Conservation (phyloP, 305 asterid species). For the Nicotiana rustica region DNA sequence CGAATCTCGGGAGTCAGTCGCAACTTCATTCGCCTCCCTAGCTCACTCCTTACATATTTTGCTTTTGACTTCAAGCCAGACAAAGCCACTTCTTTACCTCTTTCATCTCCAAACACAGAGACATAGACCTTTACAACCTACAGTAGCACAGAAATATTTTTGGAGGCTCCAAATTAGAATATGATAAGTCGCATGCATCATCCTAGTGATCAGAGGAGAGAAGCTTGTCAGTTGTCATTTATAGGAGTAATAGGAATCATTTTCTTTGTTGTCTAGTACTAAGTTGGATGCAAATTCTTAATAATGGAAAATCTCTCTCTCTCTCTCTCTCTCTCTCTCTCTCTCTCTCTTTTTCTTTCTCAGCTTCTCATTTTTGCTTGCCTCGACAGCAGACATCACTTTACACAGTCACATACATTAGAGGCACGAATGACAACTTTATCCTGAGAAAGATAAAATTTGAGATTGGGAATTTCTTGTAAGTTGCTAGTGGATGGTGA, state of each 20-base stretch:
- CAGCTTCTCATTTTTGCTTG: neutral
- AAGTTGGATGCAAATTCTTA: neutral
- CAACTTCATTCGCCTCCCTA: conserved; percentile 95
- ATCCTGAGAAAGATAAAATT: neutral
- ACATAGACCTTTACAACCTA: conserved; percentile 97
- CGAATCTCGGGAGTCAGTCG: conserved; percentile 97
- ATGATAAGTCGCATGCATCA: neutral
- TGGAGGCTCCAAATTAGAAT: conserved; percentile 4
- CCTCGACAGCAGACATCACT: neutral
- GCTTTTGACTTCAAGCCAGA: conserved; percentile 92
- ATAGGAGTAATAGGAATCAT: neutral
- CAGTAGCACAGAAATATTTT: neutral
- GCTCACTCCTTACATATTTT: conserved; percentile 85
- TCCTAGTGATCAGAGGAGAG: conserved; percentile 5
- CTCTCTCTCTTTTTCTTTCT: neutral
- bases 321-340: neutral
- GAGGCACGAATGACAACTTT: neutral
- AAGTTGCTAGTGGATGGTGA: neutral
- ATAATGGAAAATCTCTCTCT: neutral
- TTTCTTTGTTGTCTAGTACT: neutral
- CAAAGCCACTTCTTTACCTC: conserved; percentile 96
- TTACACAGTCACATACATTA: neutral
- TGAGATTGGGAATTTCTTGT: neutral
- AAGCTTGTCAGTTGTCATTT: neutral
- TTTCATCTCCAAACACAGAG: conserved; percentile 96